Evolutionary conservation across 768 basidiomycete genomes (phyloP), one percentile per base, ranked within the genome.

Genomic region (Kwoniella newhampshirensis): DNA sequence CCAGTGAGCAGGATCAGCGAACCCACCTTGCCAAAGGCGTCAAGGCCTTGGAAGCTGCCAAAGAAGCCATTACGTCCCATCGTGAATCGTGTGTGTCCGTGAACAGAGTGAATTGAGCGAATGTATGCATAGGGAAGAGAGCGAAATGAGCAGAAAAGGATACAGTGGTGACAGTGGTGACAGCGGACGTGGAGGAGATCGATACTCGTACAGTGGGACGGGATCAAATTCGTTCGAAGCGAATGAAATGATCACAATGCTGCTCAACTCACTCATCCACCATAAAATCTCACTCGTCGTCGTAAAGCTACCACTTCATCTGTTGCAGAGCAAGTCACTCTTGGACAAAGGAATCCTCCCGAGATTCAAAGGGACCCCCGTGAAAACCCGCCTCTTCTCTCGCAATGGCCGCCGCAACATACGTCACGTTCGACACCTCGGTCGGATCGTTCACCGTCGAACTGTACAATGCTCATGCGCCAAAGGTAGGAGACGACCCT

Each of bases 21-120:
- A 52, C 81, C 66, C 70, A 94, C 94, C 87, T 98, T 99, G 61
- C 96, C 96, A 82, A 99, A 99, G 78, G 96, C 96, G 81, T 99
- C 96, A 51, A 98, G 83, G 74, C 91, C 90, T 76, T 89, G 91
- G 69, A 98, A 69, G 41, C 58, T 68, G 35, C 76, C 76, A 56
- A 78, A 70, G 32, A 78, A 58, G 30, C 78, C 77, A 63, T 76
- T 75, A 11, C 71, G 59, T 35, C 75, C 77, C 77, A 78, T 78
- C 30, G 43, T 71, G 60, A 15, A 20, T 20, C 13, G 25, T 46
- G 18, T 11, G 2, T 13, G 12, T 27, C 26, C 21, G 20, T 25
- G 21, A n/a, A n/a, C n/a, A n/a, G n/a, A n/a, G n/a, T n/a, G n/a
- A n/a, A n/a, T 13, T 32, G 32, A 32, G 6, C 13, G 7, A 6